phyloP scores from a whole-genome alignment of 495 filamentous ascomycete species.

The Saxispiralis lemnorum region DNA sequence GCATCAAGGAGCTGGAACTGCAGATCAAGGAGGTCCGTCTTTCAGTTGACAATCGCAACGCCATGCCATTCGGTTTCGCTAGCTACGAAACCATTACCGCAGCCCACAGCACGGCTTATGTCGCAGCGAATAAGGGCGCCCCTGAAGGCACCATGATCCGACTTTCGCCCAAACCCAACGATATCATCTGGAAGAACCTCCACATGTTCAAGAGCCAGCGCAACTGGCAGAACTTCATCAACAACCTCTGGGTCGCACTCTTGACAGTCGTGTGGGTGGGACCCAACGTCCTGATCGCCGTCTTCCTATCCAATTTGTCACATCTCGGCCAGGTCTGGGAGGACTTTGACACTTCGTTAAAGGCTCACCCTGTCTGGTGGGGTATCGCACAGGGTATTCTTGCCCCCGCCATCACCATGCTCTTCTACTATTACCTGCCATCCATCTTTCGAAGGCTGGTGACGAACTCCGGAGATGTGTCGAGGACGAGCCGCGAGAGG shows the following conservation, averaged over 20 bases:
- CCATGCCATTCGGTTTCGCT: slow-evolving; percentile 84
- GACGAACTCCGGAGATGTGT: slow-evolving; percentile 63
- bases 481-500: slow-evolving; percentile 81
- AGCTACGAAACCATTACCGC: slow-evolving; percentile 76
- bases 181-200: slow-evolving; percentile 94
- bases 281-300: slow-evolving; percentile 88
- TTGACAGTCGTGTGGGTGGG: slow-evolving; percentile 78
- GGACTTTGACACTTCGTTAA: slow-evolving; percentile 47
- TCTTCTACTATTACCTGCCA: slow-evolving; percentile 75
- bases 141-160: slow-evolving; percentile 60
- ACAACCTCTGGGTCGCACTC: slow-evolving; percentile 62
- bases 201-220: slow-evolving; percentile 46
- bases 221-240: slow-evolving; percentile 53
- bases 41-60: slow-evolving; percentile 66
- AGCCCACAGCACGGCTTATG: slow-evolving; percentile 75
- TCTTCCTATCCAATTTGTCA: slow-evolving; percentile 71
- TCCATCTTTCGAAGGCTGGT: slow-evolving; percentile 77
- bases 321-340: slow-evolving; percentile 71
- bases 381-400: slow-evolving; percentile 83
- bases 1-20: slow-evolving; percentile 65
- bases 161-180: slow-evolving; percentile 71
- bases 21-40: slow-evolving; percentile 69
- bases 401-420: slow-evolving; percentile 76
- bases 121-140: slow-evolving; percentile 51
- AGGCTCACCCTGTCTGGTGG: slow-evolving; percentile 48